phyloP scores from a whole-genome alignment of 2,329 filamentous ascomycete species.

The Simplicillium sp. region DNA sequence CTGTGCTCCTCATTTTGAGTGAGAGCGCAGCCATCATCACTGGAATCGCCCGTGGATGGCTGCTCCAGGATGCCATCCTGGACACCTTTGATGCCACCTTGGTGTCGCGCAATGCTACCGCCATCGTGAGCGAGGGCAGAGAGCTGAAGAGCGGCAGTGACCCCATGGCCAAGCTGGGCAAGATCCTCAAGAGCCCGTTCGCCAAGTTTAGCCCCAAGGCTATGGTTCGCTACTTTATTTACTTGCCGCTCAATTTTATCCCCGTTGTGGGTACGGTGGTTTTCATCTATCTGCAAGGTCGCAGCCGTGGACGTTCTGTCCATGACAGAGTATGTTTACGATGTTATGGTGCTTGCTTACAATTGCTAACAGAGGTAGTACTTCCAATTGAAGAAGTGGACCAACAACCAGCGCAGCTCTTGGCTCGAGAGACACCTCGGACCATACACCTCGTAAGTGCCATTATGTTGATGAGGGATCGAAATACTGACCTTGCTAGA shows the following conservation, averaged over 20 bases:
- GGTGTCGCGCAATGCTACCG: slow-evolving; percentile 37
- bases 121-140: slow-evolving; percentile 64
- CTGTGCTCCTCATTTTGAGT: slow-evolving; percentile 56
- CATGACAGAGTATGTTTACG: slow-evolving; percentile 42
- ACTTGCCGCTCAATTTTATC: slow-evolving; percentile 87
- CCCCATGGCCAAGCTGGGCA: slow-evolving; percentile 47
- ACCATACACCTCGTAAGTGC: slow-evolving; percentile 69
- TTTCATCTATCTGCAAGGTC: slow-evolving; percentile 68
- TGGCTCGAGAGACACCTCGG: slow-evolving; percentile 64
- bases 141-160: slow-evolving; percentile 56
- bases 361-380: slow-evolving; percentile 41
- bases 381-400: slow-evolving; percentile 87
- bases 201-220: slow-evolving; percentile 48
- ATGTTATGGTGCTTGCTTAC: not conserved
- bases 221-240: slow-evolving; percentile 71
- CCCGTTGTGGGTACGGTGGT: slow-evolving; percentile 76
- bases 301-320: slow-evolving; percentile 35
- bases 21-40: slow-evolving; percentile 52
- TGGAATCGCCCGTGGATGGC: slow-evolving; percentile 54
- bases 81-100: slow-evolving; percentile 81
- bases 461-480: not conserved
- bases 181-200: slow-evolving; percentile 48
- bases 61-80: slow-evolving; percentile 73
- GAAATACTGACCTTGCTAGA: slow-evolving; percentile 31
- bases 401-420: slow-evolving; percentile 48